phyloP scores from a whole-genome alignment of 768 basidiomycete genomes.

The Hygrophorus russula region DNA sequence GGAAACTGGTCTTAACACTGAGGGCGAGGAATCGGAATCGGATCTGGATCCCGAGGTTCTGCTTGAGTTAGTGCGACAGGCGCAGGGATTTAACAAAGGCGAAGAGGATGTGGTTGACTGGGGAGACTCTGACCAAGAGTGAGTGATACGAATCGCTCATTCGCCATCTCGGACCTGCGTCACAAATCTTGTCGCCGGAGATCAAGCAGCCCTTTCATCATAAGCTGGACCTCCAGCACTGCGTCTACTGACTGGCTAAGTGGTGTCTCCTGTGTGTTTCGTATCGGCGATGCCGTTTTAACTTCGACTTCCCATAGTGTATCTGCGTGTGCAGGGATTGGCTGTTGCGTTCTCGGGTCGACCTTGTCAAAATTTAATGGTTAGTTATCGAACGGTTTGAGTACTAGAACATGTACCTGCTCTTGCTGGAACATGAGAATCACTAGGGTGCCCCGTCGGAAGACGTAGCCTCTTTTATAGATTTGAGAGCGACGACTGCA shows the following conservation, averaged over 20 bases:
- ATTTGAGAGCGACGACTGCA: slow-evolving; percentile 59
- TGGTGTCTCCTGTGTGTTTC: slow-evolving; percentile 69
- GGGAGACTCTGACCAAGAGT: slow-evolving; percentile 31
- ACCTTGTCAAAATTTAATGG: slow-evolving; percentile 30
- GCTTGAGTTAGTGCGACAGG: slow-evolving; percentile 23
- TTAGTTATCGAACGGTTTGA: slow-evolving; percentile 1
- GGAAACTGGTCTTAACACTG: slow-evolving; percentile 18
- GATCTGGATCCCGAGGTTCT: slow-evolving; percentile 24
- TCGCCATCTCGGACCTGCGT: not conserved
- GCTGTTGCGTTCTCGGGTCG: slow-evolving; percentile 63
- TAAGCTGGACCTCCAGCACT: slow-evolving; percentile 67
- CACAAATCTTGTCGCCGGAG: slow-evolving; percentile 64
- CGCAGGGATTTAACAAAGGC: slow-evolving; percentile 16
- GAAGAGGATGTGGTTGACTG: slow-evolving; percentile 36
- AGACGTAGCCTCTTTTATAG: slow-evolving; percentile 73
- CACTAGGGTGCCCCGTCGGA: slow-evolving; percentile 55
- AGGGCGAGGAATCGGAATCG: slow-evolving; percentile 18
- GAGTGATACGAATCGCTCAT: slow-evolving; percentile 7
- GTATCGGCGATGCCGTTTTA: slow-evolving; percentile 68
- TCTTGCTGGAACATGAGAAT: slow-evolving; percentile 85
- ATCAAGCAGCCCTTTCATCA: slow-evolving; percentile 80
- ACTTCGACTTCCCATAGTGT: slow-evolving; percentile 86
- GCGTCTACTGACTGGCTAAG: slow-evolving; percentile 61
- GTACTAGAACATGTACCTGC: slow-evolving; percentile 33
- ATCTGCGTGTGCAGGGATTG: slow-evolving; percentile 67